Base-by-base conservation (phyloP, 139 green algal genomes). In the Volvox africanus region DNA sequence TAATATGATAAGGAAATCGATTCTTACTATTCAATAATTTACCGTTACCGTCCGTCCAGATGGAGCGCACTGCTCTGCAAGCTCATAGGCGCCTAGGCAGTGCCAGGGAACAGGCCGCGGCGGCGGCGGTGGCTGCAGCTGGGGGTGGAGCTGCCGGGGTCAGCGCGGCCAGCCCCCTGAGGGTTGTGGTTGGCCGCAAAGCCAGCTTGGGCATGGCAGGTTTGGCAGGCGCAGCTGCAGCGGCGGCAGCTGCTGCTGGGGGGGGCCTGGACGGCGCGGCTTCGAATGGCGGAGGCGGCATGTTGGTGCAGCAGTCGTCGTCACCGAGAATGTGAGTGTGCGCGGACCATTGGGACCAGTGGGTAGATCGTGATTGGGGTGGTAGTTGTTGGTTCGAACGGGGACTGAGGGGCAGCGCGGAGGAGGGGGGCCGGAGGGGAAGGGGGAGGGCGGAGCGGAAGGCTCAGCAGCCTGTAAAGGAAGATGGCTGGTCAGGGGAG, bases 11-110 rank as follows among this genome's bases (percentile, higher is more conserved):
- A 14, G 9, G 9, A 55, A 14, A 55, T 55, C 9, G 44, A n/a
- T 55, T 55, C 5, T 55, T 55, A 55, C 9, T 55, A 14, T 55
- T 55, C 44, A 9, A 9, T 9, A 55, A 55, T 55, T 55, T 9
- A 9, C 9, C 9, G 5, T 5, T 55, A 14, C 44, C 44, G 5
- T 9, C 44, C 9, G 44, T 12, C 0, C 82, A 88, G 82, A 88
- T 88, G 82, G 82, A 88, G 82, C 82, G 82, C 65, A 79, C 65
- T 0, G 35, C 82, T 18, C 62, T 88, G 82, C 84, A 89, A 69
- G 67, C 73, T 36, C 68, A 89, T 35, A 37, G 84, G 24, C 68
- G 84, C 14, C 68, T 89, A 67, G 84, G 84, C 84, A 88, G 82
- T 22, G 82, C 80, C 32, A 12, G 55, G 22, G 80, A 73, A 1